A percentile compares a stretch with the other conserved stretches of the same genome.
Conservation (phyloP, 768 basidiomycete species). For the Wakefieldia striispora region DNA sequence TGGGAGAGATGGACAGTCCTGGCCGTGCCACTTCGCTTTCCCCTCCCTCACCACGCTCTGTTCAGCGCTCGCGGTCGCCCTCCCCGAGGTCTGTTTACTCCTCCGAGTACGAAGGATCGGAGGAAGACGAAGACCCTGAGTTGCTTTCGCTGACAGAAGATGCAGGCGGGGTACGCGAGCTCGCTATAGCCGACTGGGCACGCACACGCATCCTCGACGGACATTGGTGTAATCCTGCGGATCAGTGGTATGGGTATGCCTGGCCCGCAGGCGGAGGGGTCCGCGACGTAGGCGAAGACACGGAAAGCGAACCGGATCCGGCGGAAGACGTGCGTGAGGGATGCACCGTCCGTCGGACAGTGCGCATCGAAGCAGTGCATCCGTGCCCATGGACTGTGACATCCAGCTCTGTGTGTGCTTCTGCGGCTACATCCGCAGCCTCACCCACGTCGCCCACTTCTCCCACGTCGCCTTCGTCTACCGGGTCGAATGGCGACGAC, state of each 20-base stretch:
- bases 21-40: slow-evolving; percentile 26
- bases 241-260: slow-evolving; percentile 57
- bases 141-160: slow-evolving; percentile 45
- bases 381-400: slow-evolving; percentile 63
- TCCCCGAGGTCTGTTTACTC: slow-evolving; percentile 31
- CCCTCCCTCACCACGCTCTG: slow-evolving; percentile 24
- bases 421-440: slow-evolving; percentile 11
- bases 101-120: slow-evolving; percentile 35
- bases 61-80: slow-evolving; percentile 30
- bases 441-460: slow-evolving; percentile 27
- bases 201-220: slow-evolving; percentile 71
- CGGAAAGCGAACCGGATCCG: slow-evolving; percentile 28
- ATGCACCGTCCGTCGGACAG: slow-evolving; percentile 15
- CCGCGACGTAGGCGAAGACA: slow-evolving; percentile 24
- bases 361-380: slow-evolving; percentile 32
- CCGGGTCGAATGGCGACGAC: slow-evolving; percentile 14
- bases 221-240: slow-evolving; percentile 72
- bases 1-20: slow-evolving; percentile 15
- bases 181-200: slow-evolving; percentile 73
- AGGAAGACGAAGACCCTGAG: slow-evolving; percentile 46
- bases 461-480: slow-evolving; percentile 12
- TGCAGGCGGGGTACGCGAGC: slow-evolving; percentile 42
- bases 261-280: slow-evolving; percentile 38
- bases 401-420: slow-evolving; percentile 10
- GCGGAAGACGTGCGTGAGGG: slow-evolving; percentile 21